Conservation (phyloP, 2,329 filamentous ascomycete species). For the Ophiostoma quercus region DNA sequence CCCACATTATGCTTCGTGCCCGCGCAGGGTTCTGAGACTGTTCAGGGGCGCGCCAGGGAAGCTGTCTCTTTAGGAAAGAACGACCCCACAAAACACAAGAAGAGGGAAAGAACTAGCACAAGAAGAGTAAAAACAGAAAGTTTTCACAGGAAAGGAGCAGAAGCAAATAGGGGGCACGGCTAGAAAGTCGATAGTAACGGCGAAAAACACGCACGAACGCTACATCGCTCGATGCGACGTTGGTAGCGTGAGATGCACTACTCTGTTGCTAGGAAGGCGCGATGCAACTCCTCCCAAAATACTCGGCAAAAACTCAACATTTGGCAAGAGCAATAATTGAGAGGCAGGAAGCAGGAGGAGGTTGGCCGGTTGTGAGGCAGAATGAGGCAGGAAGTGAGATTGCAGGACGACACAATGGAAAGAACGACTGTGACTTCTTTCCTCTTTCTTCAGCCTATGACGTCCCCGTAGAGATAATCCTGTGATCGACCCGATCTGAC, state of each 20-base stretch:
- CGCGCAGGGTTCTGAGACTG: not conserved
- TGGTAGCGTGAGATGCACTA: conserved; percentile 3
- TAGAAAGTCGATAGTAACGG: not conserved
- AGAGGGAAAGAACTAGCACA: not conserved
- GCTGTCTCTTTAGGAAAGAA: not conserved
- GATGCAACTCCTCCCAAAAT: not conserved
- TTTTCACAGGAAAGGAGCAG: not conserved
- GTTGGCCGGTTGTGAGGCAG: too few relatives aligned
- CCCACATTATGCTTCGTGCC: not conserved
- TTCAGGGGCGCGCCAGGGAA: not conserved
- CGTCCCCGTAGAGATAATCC: conserved; percentile 1
- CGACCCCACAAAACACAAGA: not conserved
- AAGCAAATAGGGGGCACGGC: conserved; percentile 1
- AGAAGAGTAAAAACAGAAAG: not conserved
- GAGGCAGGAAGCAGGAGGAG: not conserved
- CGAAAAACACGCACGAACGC: conserved; percentile 10
- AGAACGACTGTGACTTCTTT: not conserved
- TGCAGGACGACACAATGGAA: not conserved
- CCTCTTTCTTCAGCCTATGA: not conserved
- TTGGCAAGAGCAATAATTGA: not conserved
- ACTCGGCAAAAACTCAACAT: not conserved
- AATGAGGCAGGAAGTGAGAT: not conserved
- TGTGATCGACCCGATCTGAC: not conserved
- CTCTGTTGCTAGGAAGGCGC: not conserved
- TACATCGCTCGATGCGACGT: conserved; percentile 7